A percentile compares a stretch with the other conserved stretches of the same genome.
phyloP scores from a whole-genome alignment of 768 basidiomycete genomes.

The Galerina sulciceps region DNA sequence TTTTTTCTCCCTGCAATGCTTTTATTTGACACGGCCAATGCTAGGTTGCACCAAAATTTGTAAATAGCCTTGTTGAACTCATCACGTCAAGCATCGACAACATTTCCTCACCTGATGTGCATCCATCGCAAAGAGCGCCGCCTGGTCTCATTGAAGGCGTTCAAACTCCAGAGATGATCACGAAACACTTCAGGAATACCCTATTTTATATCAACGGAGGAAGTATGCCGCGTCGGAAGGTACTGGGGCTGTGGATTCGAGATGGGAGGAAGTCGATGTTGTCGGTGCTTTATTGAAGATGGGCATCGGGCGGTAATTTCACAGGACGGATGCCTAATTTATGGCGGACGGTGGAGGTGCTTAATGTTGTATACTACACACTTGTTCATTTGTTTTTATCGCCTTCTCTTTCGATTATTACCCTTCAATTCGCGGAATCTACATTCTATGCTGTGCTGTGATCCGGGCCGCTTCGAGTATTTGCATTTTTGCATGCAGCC shows the following conservation, averaged over 20 bases:
- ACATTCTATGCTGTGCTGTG: no score
- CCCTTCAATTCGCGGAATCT: background rate
- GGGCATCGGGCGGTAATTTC: slow-evolving; percentile 64
- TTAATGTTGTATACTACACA: slow-evolving; percentile 6
- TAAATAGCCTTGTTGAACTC: slow-evolving; percentile 94
- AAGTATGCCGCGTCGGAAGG: slow-evolving; percentile 58
- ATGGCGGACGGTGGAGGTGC: background rate
- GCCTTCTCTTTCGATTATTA: background rate
- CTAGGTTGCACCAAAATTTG: slow-evolving; percentile 92
- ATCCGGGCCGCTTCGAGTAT: no score
- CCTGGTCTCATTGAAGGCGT: slow-evolving; percentile 92
- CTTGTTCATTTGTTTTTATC: slow-evolving; percentile 2
- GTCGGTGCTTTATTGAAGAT: slow-evolving; percentile 90
- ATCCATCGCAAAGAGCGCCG: slow-evolving; percentile 85
- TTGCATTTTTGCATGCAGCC: slow-evolving; percentile 1
- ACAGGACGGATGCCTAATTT: background rate
- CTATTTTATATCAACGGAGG: slow-evolving; percentile 80
- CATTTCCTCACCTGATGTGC: slow-evolving; percentile 85
- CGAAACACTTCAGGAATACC: slow-evolving; percentile 92
- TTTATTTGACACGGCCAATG: background rate
- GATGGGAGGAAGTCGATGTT: slow-evolving; percentile 90
- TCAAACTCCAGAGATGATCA: slow-evolving; percentile 92
- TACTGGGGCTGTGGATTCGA: slow-evolving; percentile 42
- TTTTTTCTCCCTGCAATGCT: background rate
- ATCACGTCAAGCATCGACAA: slow-evolving; percentile 94